Conservation (phyloP, 1,139 yeast species). For the Saccharomyces uvarum region DNA sequence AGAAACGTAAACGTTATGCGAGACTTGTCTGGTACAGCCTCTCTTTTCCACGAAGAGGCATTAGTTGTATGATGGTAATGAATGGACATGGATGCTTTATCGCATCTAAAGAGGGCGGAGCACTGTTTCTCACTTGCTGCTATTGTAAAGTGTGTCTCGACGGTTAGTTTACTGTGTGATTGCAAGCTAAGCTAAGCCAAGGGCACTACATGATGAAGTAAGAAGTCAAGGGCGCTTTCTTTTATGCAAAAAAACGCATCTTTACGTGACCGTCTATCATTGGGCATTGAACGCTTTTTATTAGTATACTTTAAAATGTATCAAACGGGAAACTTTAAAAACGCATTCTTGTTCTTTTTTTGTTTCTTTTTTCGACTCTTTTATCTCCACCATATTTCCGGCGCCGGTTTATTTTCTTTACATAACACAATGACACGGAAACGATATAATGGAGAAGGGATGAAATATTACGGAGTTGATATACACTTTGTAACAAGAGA, state of each 20-base stretch:
- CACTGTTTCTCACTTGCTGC: neutral
- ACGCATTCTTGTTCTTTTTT: neutral
- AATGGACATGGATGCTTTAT: neutral
- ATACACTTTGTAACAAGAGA: neutral
- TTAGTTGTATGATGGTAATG: neutral
- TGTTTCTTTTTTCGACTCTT: neutral
- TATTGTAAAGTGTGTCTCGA: neutral
- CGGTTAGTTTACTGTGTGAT: neutral
- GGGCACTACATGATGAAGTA: neutral
- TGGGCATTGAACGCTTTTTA: neutral
- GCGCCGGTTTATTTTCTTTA: neutral
- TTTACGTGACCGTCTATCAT: neutral
- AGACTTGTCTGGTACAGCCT: neutral
- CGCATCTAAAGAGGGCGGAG: neutral
- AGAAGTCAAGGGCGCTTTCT: neutral
- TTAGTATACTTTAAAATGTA: neutral
- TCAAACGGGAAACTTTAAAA: neutral
- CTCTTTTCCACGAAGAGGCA: neutral
- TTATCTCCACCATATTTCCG: neutral
- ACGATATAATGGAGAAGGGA: neutral
- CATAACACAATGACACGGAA: neutral
- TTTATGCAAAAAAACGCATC: neutral
- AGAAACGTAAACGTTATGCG: neutral
- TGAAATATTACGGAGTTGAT: neutral
- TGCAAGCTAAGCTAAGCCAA: neutral